These are phyloP conservation scores for Melanogaster broomeanus DNA, from an alignment of 768 basidiomycete genomes.

Conservation along the genomic window DNA sequence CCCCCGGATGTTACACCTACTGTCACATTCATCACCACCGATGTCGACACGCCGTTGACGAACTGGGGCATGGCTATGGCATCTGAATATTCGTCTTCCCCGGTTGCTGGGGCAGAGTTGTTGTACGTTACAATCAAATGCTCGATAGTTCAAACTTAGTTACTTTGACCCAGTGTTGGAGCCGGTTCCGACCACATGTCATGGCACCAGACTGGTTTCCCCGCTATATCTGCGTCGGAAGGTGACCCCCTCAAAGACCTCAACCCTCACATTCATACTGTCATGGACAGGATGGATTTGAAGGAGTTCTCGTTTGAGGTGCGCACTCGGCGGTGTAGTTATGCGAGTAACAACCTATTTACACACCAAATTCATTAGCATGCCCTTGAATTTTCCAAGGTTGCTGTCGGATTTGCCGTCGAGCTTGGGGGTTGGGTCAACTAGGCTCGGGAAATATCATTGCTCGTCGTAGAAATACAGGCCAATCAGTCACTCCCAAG, in stretches of 20 bases:
- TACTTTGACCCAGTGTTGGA: conserved; percentile 30
- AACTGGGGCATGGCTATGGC: conserved; percentile 34
- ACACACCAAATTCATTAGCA: conserved; percentile 45
- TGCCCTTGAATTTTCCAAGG: conserved; percentile 60
- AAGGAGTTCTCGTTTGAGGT: conserved; percentile 44
- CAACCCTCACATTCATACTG: too few relatives aligned
- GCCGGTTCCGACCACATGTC: conserved; percentile 50
- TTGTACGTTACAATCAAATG: conserved; percentile 31
- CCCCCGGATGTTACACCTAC: conserved; percentile 6
- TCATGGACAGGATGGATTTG: conserved; percentile 23
- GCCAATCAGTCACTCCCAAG: too few relatives aligned
- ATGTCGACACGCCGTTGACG: conserved; percentile 49
- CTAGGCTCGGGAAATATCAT: not conserved
- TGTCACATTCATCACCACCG: conserved; percentile 35
- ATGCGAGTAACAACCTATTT: not conserved
- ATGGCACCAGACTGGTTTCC: conserved; percentile 45
- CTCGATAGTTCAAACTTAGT: not conserved
- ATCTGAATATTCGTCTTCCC: conserved; percentile 29
- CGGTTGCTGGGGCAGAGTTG: conserved; percentile 14
- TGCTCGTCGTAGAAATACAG: too few relatives aligned
- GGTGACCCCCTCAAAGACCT: too few relatives aligned
- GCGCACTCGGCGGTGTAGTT: not conserved
- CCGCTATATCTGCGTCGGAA: too few relatives aligned
- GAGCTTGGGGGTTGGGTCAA: conserved; percentile 40
- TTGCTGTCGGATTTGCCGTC: conserved; percentile 59